Conservation (phyloP, 208 protist species). For the Wallacemonas sp. region DNA sequence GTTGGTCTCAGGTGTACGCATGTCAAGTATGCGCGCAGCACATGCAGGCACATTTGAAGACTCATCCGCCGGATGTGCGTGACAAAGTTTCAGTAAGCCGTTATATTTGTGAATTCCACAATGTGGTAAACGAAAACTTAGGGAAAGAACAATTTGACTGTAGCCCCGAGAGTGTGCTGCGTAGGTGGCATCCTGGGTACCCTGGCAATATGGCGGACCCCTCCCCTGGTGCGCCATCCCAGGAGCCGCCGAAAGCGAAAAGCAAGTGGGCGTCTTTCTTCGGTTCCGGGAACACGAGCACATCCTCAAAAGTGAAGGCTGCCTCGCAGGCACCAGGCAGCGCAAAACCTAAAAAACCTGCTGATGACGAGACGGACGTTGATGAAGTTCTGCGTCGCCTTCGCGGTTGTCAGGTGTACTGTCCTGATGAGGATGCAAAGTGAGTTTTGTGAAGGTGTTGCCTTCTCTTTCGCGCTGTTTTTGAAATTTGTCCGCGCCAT, state of each 20-base stretch:
- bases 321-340: not conserved
- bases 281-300: not conserved
- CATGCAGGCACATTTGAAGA: constrained; percentile 76
- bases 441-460: too few relatives aligned
- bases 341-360: constrained; percentile 14
- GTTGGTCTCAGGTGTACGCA: constrained; percentile 82
- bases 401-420: constrained; percentile 81
- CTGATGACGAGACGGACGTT: constrained; percentile 59
- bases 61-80: constrained; percentile 64
- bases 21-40: constrained; percentile 88
- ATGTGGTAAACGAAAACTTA: constrained; percentile 79
- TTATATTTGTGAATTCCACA: constrained; percentile 90
- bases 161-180: constrained; percentile 65
- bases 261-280: constrained; percentile 9
- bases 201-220: constrained; percentile 80
- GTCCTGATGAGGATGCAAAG: constrained; percentile 64
- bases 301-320: not conserved
- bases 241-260: constrained; percentile 3
- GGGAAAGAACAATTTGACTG: constrained; percentile 80
- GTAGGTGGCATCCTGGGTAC: constrained; percentile 87
- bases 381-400: constrained; percentile 55
- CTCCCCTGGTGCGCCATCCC: constrained; percentile 1
- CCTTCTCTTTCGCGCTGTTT: too few relatives aligned
- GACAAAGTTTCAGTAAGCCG: constrained; percentile 68
- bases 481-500: too few relatives aligned